Base-by-base conservation (phyloP, 768 basidiomycete species). In the Podaxis pistillaris region DNA sequence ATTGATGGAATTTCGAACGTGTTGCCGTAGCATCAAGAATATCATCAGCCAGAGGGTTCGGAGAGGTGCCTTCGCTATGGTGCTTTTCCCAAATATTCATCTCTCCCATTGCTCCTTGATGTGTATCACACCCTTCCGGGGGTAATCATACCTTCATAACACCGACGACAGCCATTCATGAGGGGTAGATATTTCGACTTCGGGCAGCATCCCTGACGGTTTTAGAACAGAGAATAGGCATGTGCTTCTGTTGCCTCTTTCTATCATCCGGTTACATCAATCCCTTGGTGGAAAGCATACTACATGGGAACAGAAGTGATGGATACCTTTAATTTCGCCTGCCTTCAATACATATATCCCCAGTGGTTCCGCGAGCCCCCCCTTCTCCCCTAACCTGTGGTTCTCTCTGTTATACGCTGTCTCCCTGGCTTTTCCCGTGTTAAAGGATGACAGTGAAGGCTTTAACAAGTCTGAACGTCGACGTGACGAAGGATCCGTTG, bases 401-500 rank as follows among this genome's bases (percentile, higher is more conserved):
- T 46, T 46, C n/a, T 5, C n/a, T 46, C 44, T 22, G 33, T 9
- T 33, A 33, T 33, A 33, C 8, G 33, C 33, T 19, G 9, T 19
- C 44, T 22, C 44, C n/a, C 44, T 46, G 19, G 19, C 17, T 6
- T 19, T 46, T 17, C 19, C 17, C 44, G 17, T 17, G 15, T 19
- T 19, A 22, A 24, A 44, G 56, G 12, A 56, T 56, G 56, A 17
- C 56, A 6, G 40, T 41, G 24, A 41, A 41, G 41, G 22, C 41
- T 3, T 26, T 12, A 50, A 24, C 19, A 24, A 24, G 24, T 22
- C 22, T 28, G 13, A n/a, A 17, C 19, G 11, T 12, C 38, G 50
- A 52, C 41, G 3, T 12, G 19, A 49, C 54, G 6, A 50, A 75
- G 38, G 86, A 88, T 65, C 86, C 86, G 13, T 75, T 87, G 26